Evolutionary conservation across 495 filamentous ascomycete genomes (phyloP), one percentile per base, ranked within the genome.

Genomic region (Jackrogersella multiformis): DNA sequence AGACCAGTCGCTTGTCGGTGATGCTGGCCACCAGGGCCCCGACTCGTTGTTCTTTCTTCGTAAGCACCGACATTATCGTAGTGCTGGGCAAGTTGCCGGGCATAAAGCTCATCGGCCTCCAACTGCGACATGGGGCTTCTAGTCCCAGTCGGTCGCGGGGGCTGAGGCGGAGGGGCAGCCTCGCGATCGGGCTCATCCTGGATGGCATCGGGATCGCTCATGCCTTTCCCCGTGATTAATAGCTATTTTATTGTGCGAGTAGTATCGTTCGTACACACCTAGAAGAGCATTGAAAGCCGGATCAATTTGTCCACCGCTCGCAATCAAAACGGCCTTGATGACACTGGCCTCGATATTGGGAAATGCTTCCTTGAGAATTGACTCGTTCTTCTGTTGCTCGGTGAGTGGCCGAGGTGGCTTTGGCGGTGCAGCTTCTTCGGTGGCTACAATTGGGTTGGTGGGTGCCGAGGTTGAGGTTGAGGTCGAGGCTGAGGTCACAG

Each of bases 231-330:
- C 48, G 38, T 9, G 44, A 54, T 78, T 61, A 76, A 61, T 53
- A 70, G 42, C 4, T n/a, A 28, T 5, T 28, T 13, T 10, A 13
- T 7, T 52, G n/a, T 18, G n/a, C 18, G 24, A 15, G 41, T 23
- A 28, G 20, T 10, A 15, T 38, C 28, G 38, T 34, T 38, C 28
- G 38, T 34, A 60, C 86, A 57, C 79, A 92, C 92, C 89, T 21
- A 99, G 84, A 6, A 99, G 86, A 24, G 96, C 95, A 80, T 97
- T 95, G 81, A 98, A 98, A 36, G 95, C 95, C 10, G 93, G 91
- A 74, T 99, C 95, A 41, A 99, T 87, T 68, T 89, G 86, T 41
- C 92, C 95, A 65, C 89, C 85, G 75, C 94, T 97, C 7, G 95
- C 95, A 10, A 81, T 80, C 57, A 99, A 79, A 7, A 99, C 91